phyloP scores from a whole-genome alignment of 2,329 filamentous ascomycete genomes.

The Ambrosiella xylebori region DNA sequence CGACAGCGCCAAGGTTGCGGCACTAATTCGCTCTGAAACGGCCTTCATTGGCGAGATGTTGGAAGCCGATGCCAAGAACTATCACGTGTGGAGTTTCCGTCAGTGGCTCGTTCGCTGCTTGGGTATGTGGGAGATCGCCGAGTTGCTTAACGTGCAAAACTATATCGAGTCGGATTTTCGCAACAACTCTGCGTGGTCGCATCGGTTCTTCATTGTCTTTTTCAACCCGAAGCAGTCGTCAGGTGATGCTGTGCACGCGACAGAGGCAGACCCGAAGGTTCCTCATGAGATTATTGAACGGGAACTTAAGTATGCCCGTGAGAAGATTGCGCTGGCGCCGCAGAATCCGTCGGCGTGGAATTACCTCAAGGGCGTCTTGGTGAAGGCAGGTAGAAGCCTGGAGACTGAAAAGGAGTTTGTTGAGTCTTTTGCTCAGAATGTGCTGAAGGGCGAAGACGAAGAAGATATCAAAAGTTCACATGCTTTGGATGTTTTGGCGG shows the following conservation, averaged over 20 bases:
- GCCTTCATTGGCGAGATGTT: constrained; percentile 70
- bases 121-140: constrained; percentile 52
- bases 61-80: constrained; percentile 80
- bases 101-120: constrained; percentile 50
- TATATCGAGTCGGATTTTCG: constrained; percentile 67
- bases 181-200: constrained; percentile 96
- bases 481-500: constrained; percentile 54
- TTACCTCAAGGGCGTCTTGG: constrained; percentile 63
- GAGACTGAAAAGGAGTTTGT: constrained; percentile 30
- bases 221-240: constrained; percentile 37
- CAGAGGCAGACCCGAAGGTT: constrained; percentile 36
- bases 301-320: constrained; percentile 58
- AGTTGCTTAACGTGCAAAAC: constrained; percentile 53
- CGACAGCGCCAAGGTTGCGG: constrained; percentile 37
- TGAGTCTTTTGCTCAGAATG: constrained; percentile 30
- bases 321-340: constrained; percentile 59
- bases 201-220: constrained; percentile 88
- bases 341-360: constrained; percentile 95
- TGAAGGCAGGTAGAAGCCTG: constrained; percentile 41
- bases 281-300: constrained; percentile 48
- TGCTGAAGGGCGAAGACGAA: constrained; percentile 26
- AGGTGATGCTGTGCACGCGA: constrained; percentile 26
- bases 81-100: constrained; percentile 94
- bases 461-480: constrained; percentile 45
- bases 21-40: constrained; percentile 47